Conservation (phyloP, 2,329 filamentous ascomycete species). For the Diplodia sapinea region DNA sequence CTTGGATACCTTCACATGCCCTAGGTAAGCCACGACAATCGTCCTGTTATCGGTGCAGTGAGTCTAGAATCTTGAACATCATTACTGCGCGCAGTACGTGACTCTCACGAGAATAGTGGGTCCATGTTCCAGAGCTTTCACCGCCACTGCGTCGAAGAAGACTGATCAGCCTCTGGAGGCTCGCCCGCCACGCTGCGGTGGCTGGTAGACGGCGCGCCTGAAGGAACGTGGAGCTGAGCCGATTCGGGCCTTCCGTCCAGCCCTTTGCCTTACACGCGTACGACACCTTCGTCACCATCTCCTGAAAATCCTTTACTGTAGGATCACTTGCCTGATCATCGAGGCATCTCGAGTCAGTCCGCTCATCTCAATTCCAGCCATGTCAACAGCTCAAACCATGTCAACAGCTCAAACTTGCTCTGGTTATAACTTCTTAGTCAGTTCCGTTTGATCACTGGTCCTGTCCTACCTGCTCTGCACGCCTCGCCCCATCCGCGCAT, state of each 20-base stretch:
- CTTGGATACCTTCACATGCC: background rate
- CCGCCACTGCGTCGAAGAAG: constrained; percentile 5
- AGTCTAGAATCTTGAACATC: background rate
- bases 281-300: constrained; percentile 13
- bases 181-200: constrained; percentile 16
- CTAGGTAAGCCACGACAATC: background rate
- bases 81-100: background rate
- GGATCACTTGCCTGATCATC: background rate
- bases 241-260: constrained; percentile 22
- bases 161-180: background rate
- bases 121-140: constrained; percentile 2
- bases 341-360: background rate
- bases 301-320: constrained; percentile 7
- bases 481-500: too few species aligned
- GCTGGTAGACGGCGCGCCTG: constrained; percentile 16
- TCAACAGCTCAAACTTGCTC: background rate
- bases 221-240: background rate
- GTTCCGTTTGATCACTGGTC: too few species aligned
- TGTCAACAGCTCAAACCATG: background rate
- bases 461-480: too few species aligned
- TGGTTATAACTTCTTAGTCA: too few species aligned
- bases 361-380: background rate
- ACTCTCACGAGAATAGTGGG: background rate
- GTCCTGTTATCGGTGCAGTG: background rate
- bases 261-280: constrained; percentile 13